phyloP scores from a whole-genome alignment of 1,284 basidiomycete species.

The Cutaneotrichosporon cutaneum region DNA sequence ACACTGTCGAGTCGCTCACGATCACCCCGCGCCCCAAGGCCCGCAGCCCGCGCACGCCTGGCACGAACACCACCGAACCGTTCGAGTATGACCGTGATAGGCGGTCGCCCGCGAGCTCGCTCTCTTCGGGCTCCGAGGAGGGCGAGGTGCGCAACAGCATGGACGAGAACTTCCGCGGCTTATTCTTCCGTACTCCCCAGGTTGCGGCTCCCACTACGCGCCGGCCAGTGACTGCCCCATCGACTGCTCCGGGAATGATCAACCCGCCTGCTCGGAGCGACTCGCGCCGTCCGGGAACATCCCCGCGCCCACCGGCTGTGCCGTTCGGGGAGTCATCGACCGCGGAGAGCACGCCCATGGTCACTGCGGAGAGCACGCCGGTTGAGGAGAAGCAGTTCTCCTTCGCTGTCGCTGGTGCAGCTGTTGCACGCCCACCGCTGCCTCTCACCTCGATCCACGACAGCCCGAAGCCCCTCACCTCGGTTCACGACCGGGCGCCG shows the following conservation, averaged over 20 bases:
- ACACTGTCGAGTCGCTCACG: slow-evolving; percentile 11
- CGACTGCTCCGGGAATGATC: neutral
- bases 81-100: slow-evolving; percentile 18
- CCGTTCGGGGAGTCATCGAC: neutral
- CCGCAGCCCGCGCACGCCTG: neutral
- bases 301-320: neutral
- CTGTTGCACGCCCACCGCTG: neutral
- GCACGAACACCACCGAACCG: neutral
- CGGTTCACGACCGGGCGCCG: neutral
- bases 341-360: neutral
- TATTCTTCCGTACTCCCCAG: slow-evolving; percentile 47
- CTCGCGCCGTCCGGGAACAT: neutral
- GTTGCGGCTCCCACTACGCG: neutral
- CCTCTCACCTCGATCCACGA: neutral
- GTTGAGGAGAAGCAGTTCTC: neutral
- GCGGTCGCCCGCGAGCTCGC: slow-evolving; percentile 6
- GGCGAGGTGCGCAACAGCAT: slow-evolving; percentile 19
- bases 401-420: neutral
- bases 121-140: slow-evolving; percentile 19
- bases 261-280: neutral
- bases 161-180: slow-evolving; percentile 30
- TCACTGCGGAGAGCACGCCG: neutral
- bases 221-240: neutral
- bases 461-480: neutral
- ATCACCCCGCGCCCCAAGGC: slow-evolving; percentile 3